Evolutionary conservation across 306 rosid genomes (phyloP), one percentile per base, ranked within the genome.

Genomic region (Leucaena leucocephala): DNA sequence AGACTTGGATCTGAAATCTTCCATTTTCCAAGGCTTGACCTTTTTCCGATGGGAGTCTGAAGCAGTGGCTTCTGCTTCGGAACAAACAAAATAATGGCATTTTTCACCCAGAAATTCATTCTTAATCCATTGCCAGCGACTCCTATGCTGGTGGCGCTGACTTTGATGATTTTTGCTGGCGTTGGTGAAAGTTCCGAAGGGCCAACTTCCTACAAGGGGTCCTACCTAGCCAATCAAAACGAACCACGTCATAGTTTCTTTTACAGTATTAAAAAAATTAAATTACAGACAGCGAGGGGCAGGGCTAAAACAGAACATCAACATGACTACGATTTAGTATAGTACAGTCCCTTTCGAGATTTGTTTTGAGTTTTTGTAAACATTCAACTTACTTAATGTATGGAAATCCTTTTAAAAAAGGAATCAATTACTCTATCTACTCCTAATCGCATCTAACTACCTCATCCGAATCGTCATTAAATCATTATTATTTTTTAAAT

Each of bases 1-100:
- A 8, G 98, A 94, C 58, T 88, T 90, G 87, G 97, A 92, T 90
- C 94, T 88, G 86, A 88, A 85, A 67, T 88, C 88, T 57, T 86
- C 89, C 91, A 85, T 84, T 21, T 15, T 61, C 62, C 12, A 81
- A 64, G 71, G 36, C 38, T 70, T 12, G 13, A 61, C 7, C 68
- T 48, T 74, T 74, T 69, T 76, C 68, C 45, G 63, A 72, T n/a
- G 76, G 62, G 62, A 38, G 57, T 35, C 61, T 8, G 35, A 58
- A 58, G 34, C 36, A 3, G 64, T 40, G 70, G 68, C 55, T 44
- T 78, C 7, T 22, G 45, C 22, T 39, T 81, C 9, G 64, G 66
- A 40, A 36, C 11, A 21, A 7, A 15, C 1, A 14, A 5, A 61
- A 64, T 71, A 61, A 64, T 63, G 71, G 46, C 71, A 17, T 71